Base-by-base conservation (phyloP, 306 rosid species). In the Quercus engelmannii region DNA sequence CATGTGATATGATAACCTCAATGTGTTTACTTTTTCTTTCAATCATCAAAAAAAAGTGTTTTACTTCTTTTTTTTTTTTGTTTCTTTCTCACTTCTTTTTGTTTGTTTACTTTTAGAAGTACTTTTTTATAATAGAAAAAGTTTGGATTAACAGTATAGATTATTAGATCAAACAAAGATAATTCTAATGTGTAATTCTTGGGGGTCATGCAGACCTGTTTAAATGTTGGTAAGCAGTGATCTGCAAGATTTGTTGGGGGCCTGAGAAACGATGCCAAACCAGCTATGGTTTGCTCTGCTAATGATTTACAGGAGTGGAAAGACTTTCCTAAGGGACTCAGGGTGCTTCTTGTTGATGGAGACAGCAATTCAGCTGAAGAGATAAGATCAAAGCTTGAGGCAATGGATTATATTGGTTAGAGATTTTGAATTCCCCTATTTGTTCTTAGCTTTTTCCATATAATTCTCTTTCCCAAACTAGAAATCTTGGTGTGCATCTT, bases 281-380 rank as follows among this genome's bases (percentile, higher is more conserved):
- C 93, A 96, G 97, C 98, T 89, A 96, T 96, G 99, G 98, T 96
- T 93, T 96, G 93, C 89, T 90, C 93, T 81, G 92, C 96, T 74
- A 90, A 85, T 88, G 98, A 93, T 90, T 86, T 96, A 84, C 97
- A 93, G 56, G 88, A 80, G 73, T 96, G 98, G 99, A 90, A 93
- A 72, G 98, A 96, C 85, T 96, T 96, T 74, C 99, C 99, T 2
- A 93, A 93, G 80, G 98, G 97, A 26, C 99, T 96, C 71, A 83
- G 91, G 83, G 96, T 96, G 82, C 98, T 96, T 81, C 91, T 96
- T 74, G 93, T 96, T 80, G 94, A 91, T 78, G 88, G 89, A 83
- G 96, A 96, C 82, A 71, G 26, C 79, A 75, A 14, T 89, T 91
- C 97, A 76, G 92, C 97, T 58, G 76, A 94, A 2, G 93, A 90